These are phyloP conservation scores for Tuber borchii DNA, from an alignment of 495 filamentous ascomycete genomes.

Conservation along the genomic window DNA sequence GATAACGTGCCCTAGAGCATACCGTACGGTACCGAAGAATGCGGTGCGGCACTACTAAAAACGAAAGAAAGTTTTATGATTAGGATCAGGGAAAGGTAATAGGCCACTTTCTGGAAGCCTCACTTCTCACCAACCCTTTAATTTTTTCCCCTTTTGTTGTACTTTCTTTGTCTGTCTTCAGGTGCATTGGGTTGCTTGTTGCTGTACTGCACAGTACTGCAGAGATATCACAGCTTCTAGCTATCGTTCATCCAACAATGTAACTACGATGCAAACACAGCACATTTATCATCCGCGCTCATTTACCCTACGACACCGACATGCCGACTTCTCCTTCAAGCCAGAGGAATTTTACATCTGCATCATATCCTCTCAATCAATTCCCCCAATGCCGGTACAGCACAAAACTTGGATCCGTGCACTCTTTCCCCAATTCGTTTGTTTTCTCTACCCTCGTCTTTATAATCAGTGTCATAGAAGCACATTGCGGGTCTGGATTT, in stretches of 20 bases:
- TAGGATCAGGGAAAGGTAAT: too few species aligned
- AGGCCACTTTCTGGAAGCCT: too few species aligned
- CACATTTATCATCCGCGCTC: background rate
- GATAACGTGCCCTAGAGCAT: too few species aligned
- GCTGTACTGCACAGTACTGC: background rate
- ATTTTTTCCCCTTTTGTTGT: too few species aligned
- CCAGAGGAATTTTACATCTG: background rate
- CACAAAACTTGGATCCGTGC: background rate
- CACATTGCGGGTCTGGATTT: background rate
- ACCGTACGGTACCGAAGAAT: too few species aligned
- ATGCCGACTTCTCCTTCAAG: background rate
- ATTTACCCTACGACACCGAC: background rate
- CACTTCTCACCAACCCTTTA: too few species aligned
- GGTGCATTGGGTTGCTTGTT: background rate
- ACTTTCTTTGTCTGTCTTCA: background rate
- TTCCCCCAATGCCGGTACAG: background rate
- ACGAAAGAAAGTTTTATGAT: background rate
- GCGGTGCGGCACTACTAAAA: too few species aligned
- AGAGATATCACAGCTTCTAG: background rate
- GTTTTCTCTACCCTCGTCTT: background rate
- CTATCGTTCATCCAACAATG: background rate
- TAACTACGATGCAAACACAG: background rate
- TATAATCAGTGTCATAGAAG: background rate
- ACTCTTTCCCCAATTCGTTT: background rate
- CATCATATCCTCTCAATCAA: background rate